Evolutionary conservation across 768 basidiomycete genomes (phyloP), one percentile per base, ranked within the genome.

Genomic region (Lepiota brunneoincarnata): DNA sequence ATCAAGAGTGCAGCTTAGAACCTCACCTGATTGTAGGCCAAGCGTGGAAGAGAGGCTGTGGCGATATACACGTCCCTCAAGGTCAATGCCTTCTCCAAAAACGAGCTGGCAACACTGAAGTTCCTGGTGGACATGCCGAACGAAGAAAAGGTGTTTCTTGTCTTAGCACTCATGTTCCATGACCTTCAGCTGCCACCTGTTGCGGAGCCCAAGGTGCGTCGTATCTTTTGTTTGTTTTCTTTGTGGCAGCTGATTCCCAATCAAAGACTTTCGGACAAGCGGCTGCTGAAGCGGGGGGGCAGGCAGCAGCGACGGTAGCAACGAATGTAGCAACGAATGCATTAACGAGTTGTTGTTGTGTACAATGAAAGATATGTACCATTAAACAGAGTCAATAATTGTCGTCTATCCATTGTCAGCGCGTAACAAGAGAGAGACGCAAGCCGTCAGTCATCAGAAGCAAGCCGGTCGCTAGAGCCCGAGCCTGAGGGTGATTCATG

Each of bases 71-170:
- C 50, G 4, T 54, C 53, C 1, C 49, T 58, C 14, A 58, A 46
- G 7, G 23, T 36, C 2, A 54, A 56, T 4, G 40, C 50, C 11
- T 62, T 62, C 48, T 55, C 51, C 7, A 62, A 59, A 47, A 51
- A 54, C 42, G 56, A 62, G 24, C 41, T 60, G 18, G 51, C 44
- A n/a, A 62, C 59, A 5, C 44, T 62, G 14, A 56, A 36, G 23
- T 62, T 62, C 48, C 42, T 48, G n/a, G 31, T 44, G 3, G 43
- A 56, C 18, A 35, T 59, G 14, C 49, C 56, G 12, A 45, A 51
- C 34, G 55, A 62, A 53, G 61, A 62, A 44, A 62, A 49, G 56
- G 46, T 58, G 14, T 62, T 62, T 54, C 45, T 62, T 14, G 44
- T 58, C 11, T 31, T 62, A 15, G 54, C 48, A 18, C 38, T 59